Conservation (phyloP, 192 early-diverging fungal species). For the Podila epigama region DNA sequence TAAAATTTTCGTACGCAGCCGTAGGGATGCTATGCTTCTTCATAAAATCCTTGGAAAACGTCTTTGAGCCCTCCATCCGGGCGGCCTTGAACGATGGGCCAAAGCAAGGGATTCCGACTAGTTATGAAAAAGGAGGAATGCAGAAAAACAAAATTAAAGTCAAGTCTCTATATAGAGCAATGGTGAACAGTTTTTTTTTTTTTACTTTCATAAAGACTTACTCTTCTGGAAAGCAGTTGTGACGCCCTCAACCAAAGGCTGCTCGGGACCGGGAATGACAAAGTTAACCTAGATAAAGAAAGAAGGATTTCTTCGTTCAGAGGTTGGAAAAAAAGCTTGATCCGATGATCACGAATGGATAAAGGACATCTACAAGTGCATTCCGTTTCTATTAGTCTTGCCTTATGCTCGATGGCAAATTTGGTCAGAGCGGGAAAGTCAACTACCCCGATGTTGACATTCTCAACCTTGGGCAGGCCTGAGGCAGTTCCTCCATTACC, state of each 20-base stretch:
- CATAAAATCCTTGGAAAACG: constrained; percentile 99
- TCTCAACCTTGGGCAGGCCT: constrained; percentile 76
- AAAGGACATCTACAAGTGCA: not conserved
- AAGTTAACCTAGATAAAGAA: constrained; percentile 66
- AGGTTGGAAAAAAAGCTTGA: not conserved
- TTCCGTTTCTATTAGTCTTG: constrained; percentile 28
- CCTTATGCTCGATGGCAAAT: constrained; percentile 82
- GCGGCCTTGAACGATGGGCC: constrained; percentile 92
- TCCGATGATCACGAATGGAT: no score
- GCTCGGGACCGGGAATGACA: constrained; percentile 95
- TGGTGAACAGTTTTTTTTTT: no score
- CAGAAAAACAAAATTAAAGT: not conserved
- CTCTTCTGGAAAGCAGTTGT: constrained; percentile 81
- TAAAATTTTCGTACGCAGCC: constrained; percentile 78
- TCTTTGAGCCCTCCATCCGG: constrained; percentile 96
- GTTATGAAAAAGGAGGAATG: not conserved
- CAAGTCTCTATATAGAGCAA: not conserved
- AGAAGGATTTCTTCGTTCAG: constrained; percentile 3
- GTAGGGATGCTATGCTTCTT: constrained; percentile 95
- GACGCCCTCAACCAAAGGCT: constrained; percentile 95
- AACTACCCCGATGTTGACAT: constrained; percentile 75
- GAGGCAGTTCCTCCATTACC: constrained; percentile 94
- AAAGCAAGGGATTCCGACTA: constrained; percentile 90
- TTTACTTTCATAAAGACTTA: constrained; percentile 55
- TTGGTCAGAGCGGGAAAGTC: constrained; percentile 80